phyloP scores from a whole-genome alignment of 192 early-diverging fungal genomes.

The Linnemannia exigua region DNA sequence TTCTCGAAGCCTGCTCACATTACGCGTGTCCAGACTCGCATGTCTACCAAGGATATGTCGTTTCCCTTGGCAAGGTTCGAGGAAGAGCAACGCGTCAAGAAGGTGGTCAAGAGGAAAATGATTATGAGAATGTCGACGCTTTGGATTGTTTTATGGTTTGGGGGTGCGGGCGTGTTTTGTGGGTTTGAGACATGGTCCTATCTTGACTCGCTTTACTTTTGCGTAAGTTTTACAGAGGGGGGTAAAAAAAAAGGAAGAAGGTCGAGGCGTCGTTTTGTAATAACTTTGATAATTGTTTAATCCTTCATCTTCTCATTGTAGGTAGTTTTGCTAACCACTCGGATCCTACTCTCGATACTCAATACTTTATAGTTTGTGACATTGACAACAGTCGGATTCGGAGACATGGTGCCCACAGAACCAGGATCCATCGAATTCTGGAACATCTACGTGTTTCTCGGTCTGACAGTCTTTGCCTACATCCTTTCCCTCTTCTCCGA shows the following conservation, averaged over 20 bases:
- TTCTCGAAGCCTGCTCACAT: conserved; percentile 41
- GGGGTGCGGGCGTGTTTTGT: conserved; percentile 53
- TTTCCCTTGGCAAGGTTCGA: conserved; percentile 34
- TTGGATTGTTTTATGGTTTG: conserved; percentile 51
- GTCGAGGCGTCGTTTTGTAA: no score
- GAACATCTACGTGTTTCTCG: conserved; percentile 53
- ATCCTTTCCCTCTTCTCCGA: conserved; percentile 49
- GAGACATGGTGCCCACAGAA: conserved; percentile 42
- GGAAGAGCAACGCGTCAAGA: conserved; percentile 43
- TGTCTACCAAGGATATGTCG: conserved; percentile 34
- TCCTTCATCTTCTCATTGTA: no score
- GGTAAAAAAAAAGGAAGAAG: no score
- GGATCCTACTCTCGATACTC: no score
- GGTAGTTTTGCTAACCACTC: no score
- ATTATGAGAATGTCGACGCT: conserved; percentile 34
- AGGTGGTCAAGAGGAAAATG: conserved; percentile 38
- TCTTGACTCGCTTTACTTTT: conserved; percentile 48
- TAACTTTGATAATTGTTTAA: background rate
- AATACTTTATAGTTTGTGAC: conserved; percentile 38
- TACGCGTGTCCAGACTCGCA: conserved; percentile 44
- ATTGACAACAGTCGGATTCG: conserved; percentile 48
- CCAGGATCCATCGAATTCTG: conserved; percentile 57
- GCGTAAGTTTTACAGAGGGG: conserved; percentile 43
- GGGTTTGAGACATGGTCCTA: conserved; percentile 43
- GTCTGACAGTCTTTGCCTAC: conserved; percentile 50